Evolutionary conservation across 1,284 basidiomycete species (phyloP), one percentile per base, ranked within the genome.

Genomic region (Ceratobasidium sp.): DNA sequence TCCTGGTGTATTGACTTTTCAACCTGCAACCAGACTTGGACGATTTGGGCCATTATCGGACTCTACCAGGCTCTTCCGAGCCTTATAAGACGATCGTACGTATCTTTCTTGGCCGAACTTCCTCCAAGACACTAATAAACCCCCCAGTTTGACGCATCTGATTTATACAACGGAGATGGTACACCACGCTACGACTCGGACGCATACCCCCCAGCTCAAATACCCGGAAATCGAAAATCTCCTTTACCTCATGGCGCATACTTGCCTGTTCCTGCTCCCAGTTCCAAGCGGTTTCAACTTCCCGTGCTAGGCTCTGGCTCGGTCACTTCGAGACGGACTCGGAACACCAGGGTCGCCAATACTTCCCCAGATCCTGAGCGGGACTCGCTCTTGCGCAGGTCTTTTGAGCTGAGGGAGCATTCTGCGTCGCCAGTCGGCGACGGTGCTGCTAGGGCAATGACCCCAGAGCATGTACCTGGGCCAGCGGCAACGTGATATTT

Each of bases 61-160:
- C 19, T 51, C 62, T 64, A 63, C 39, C 58, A 73, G 37, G 27
- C 48, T 73, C 71, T 19, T 11, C 59, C 6, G 11, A 54, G 16
- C 71, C 71, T 7, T 73, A 73, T 54, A 43, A 37, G 3, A 73
- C 71, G 9, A 27, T 63, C 14, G 71, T 73, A 46, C 31, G 71
- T 16, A 4, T 56, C 9, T 8, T 7, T 16, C 16, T 6, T n/a
- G 19, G 2, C 19, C 7, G 1, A 7, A 7, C 2, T 31, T 29
- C 51, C n/a, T 24, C 51, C n/a, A 24, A 14, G 6, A 46, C 22
- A 48, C 61, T 63, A 22, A 63, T 19, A 0, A 7, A 13, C 14
- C 6, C 11, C 14, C 3, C 16, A 73, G 71, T 73, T 73, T 37
- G 71, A 73, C 5, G 48, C 61, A 16, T n/a, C 58, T 11, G 71